Evolutionary conservation across 2,329 filamentous ascomycete species (phyloP), one percentile per base, ranked within the genome.

Genomic region (Claviceps maximensis): DNA sequence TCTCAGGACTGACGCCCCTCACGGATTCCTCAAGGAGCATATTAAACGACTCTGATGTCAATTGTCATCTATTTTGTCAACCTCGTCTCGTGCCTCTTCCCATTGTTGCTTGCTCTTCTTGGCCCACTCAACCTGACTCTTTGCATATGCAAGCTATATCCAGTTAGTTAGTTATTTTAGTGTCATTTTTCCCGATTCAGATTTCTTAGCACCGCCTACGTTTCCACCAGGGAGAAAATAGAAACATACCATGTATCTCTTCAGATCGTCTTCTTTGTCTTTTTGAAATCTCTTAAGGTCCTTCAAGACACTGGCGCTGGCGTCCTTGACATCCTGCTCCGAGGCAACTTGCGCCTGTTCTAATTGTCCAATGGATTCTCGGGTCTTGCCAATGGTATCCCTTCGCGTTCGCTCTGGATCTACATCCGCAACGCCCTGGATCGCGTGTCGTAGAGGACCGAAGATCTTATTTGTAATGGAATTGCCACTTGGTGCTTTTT

Each of bases 401-500:
- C 93, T 80, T 51, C 93, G 79, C 45, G 90, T 95, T 57, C 90
- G 79, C 70, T 98, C 93, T 0, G 93, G 93, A 64, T 98, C 93
- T 44, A 94, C 88, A 65, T 98, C 93, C 1, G 93, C 91, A 62
- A 97, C 91, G 4, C 93, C 93, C 63, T 97, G 89, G 36, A 97
- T 89, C 0, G 93, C 93, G 69, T 98, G 91, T 53, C 88, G 94
- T 57, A 98, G 85, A 12, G 90, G 87, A 1, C 91, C 93, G 67
- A 98, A 97, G 51, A 98, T 89, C 71, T 91, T 95, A 64, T 83
- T 84, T 1, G 90, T 90, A 56, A 97, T 90, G 57, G 93, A 95
- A 61, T 86, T 89, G n/a, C 87, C 83, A 63, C 88, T 94, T 2
- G 85, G 77, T 44, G 81, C 83, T 70, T 95, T 95, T 67, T 83